Evolutionary conservation across 2,329 filamentous ascomycete species (phyloP).

Genomic region (Escovopsis sp.): DNA sequence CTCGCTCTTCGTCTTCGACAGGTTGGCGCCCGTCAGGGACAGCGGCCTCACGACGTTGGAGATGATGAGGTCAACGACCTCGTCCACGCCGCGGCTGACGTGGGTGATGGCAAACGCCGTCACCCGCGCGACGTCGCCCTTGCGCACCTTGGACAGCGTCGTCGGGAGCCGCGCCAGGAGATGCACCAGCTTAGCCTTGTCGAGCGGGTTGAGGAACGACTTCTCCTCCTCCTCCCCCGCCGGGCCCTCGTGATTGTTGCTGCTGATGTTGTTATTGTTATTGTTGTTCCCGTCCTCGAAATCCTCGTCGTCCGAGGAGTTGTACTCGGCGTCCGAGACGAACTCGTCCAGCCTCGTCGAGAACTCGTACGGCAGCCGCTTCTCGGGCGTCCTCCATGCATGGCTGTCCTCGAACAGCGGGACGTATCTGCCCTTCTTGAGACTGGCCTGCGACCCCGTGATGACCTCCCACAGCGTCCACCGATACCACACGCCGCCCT

Average conservation of each 20-base stretch:
- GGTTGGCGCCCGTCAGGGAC: constrained; percentile 56
- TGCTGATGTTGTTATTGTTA: no score
- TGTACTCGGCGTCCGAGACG: constrained; percentile 70
- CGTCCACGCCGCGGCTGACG: constrained; percentile 69
- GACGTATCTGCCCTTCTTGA: constrained; percentile 37
- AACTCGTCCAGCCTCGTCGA: constrained; percentile 64
- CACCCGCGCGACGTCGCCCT: constrained; percentile 73
- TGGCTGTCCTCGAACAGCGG: constrained; percentile 63
- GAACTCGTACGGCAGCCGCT: constrained; percentile 66
- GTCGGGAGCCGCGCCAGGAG: constrained; percentile 72
- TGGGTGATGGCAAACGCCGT: constrained; percentile 84
- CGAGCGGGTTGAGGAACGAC: constrained; percentile 64
- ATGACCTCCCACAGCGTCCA: constrained; percentile 82
- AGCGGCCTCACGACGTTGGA: constrained; percentile 70
- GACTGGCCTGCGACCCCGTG: constrained; percentile 41
- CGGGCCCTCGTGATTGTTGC: constrained; percentile 24
- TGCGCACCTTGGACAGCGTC: constrained; percentile 56
- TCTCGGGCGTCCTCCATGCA: constrained; percentile 64
- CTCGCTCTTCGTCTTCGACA: constrained; percentile 31
- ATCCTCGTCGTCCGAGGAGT: constrained; percentile 75
- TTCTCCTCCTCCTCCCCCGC: constrained; percentile 33
- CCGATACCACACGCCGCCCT: constrained; percentile 77
- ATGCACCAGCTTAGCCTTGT: constrained; percentile 73
- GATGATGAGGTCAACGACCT: constrained; percentile 81
- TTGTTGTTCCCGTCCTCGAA: constrained; percentile 40